These are phyloP conservation scores for Moesziomyces sp. DNA, from an alignment of 1,284 basidiomycete genomes.

Conservation along the genomic window DNA sequence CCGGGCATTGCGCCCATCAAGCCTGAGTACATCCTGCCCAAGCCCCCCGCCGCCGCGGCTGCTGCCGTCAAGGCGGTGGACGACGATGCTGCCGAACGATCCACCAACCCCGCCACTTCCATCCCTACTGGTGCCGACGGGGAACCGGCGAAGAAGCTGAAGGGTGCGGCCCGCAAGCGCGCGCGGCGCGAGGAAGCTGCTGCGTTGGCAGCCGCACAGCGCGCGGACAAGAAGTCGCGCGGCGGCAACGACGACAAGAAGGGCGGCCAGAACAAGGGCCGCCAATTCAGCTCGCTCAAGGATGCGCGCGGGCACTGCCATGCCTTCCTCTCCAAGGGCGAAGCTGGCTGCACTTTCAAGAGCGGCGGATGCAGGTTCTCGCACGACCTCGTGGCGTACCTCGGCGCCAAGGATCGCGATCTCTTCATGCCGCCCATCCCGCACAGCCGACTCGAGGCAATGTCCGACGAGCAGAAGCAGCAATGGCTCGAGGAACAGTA, in stretches of 20 bases:
- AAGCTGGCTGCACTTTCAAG: conserved; percentile 38
- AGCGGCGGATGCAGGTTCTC: conserved; percentile 75
- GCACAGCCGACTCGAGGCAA: conserved; percentile 7
- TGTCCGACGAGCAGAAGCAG: conserved; percentile 13
- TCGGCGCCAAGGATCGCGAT: conserved; percentile 80
- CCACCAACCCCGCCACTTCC: conserved; percentile 19
- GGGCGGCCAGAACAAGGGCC: conserved; percentile 54
- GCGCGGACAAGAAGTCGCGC: conserved; percentile 23
- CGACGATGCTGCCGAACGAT: conserved; percentile 35
- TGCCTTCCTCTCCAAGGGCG: conserved; percentile 27
- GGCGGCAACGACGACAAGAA: conserved; percentile 9
- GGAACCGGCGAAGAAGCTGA: conserved; percentile 38
- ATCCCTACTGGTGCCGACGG: background rate
- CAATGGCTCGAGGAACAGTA: conserved; percentile 49
- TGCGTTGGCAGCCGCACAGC: conserved; percentile 19
- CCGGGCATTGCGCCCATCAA: conserved; percentile 54
- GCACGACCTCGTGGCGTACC: conserved; percentile 82
- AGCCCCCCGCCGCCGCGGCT: conserved; percentile 9
- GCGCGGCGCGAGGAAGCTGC: conserved; percentile 41
- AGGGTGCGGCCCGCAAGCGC: conserved; percentile 45
- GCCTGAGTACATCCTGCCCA: conserved; percentile 39
- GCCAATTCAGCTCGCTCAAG: conserved; percentile 32
- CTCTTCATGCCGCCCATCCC: conserved; percentile 70
- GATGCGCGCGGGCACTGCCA: conserved; percentile 32
- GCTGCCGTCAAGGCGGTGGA: conserved; percentile 12